These are phyloP conservation scores for Bombardia bombarda DNA, from an alignment of 495 filamentous ascomycete genomes.

Conservation along the genomic window DNA sequence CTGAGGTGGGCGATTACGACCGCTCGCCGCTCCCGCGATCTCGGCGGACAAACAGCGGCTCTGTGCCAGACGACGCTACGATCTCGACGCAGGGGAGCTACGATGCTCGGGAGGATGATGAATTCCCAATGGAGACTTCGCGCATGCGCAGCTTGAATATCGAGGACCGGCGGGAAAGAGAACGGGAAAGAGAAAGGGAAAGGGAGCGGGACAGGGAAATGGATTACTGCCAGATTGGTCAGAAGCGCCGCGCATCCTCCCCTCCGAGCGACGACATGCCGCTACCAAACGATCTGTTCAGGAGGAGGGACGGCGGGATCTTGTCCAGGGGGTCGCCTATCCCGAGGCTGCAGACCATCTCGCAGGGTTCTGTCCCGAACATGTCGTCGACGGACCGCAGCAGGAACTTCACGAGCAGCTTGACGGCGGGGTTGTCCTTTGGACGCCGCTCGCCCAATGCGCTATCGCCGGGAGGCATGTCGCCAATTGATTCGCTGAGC, in stretches of 20 bases:
- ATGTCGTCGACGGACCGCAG: constrained; percentile 64
- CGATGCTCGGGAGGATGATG: constrained; percentile 53
- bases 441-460: constrained; percentile 67
- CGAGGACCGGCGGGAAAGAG: constrained; percentile 39
- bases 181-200: constrained; percentile 24
- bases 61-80: constrained; percentile 29
- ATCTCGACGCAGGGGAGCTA: constrained; percentile 33
- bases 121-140: constrained; percentile 57
- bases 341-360: constrained; percentile 49
- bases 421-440: constrained; percentile 61
- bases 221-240: constrained; percentile 38
- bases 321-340: constrained; percentile 49
- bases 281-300: constrained; percentile 56
- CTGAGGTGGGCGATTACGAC: constrained; percentile 38
- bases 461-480: constrained; percentile 55
- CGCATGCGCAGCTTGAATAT: constrained; percentile 52
- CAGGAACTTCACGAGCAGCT: constrained; percentile 64
- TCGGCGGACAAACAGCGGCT: constrained; percentile 43
- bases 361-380: constrained; percentile 64
- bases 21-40: constrained; percentile 53
- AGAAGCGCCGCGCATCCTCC: constrained; percentile 77
- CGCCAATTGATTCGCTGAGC: constrained; percentile 39
- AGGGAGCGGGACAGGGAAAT: constrained; percentile 20
- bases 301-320: constrained; percentile 50
- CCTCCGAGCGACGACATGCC: constrained; percentile 65